These are phyloP conservation scores for Lecanosticta acicola DNA, from an alignment of 2,329 filamentous ascomycete genomes.

Conservation along the genomic window DNA sequence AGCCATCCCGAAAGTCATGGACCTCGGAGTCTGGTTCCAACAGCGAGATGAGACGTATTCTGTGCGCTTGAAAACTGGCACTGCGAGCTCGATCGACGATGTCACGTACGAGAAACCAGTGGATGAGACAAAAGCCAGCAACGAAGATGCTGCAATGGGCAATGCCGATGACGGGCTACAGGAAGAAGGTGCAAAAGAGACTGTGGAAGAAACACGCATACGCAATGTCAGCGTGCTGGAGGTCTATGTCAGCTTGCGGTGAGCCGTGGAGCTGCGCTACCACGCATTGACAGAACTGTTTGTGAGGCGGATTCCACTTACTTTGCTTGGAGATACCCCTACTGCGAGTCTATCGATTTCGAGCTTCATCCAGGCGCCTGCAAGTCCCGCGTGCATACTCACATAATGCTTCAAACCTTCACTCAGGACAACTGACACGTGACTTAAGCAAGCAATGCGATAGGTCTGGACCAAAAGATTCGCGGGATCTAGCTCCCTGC, in stretches of 20 bases:
- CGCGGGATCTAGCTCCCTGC: too few species aligned
- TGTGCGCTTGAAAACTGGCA: conserved; percentile 58
- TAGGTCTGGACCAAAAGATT: too few species aligned
- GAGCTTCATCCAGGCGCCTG: not conserved
- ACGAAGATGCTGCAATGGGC: conserved; percentile 1
- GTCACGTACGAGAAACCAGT: conserved; percentile 39
- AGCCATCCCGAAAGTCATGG: conserved; percentile 59
- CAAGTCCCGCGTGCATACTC: not conserved
- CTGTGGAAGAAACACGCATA: conserved; percentile 36
- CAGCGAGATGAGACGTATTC: conserved; percentile 51
- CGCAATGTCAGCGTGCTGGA: conserved; percentile 32
- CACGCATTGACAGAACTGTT: not conserved
- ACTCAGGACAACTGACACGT: too few species aligned
- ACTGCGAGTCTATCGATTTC: not conserved
- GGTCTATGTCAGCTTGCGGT: conserved; percentile 30
- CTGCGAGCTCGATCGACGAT: conserved; percentile 62
- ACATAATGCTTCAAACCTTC: not conserved
- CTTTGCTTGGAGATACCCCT: conserved; percentile 10
- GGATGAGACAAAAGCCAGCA: conserved; percentile 17
- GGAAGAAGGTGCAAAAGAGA: conserved; percentile 23
- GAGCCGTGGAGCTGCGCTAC: conserved; percentile 1
- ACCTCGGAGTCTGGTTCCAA: conserved; percentile 61
- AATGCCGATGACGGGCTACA: conserved; percentile 7
- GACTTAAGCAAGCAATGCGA: too few species aligned
- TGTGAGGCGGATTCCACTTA: not conserved